phyloP scores from a whole-genome alignment of 345 rosid species.

The Rhizophora mangle region DNA sequence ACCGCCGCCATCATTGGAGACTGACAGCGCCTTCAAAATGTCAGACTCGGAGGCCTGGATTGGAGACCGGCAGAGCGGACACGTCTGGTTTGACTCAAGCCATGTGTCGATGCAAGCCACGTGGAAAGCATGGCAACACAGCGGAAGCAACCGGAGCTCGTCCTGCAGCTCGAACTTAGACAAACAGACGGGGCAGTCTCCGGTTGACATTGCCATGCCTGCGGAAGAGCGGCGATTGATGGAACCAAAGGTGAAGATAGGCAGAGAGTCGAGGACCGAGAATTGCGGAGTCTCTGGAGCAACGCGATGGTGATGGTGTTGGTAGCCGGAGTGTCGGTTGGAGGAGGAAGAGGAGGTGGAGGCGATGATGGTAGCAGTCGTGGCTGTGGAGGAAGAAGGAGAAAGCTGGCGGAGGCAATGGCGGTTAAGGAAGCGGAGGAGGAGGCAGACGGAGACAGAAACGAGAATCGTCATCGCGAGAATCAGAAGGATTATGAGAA shows the following conservation, averaged over 20 bases:
- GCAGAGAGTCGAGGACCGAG: constrained; percentile 62
- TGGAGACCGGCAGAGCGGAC: constrained; percentile 89
- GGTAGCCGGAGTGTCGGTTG: constrained; percentile 21
- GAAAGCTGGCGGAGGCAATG: constrained; percentile 43
- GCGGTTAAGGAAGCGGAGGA: constrained; percentile 72
- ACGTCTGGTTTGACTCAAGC: constrained; percentile 65
- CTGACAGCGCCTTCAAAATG: constrained; percentile 40
- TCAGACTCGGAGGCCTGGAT: constrained; percentile 67
- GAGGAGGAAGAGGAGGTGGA: constrained; percentile 17
- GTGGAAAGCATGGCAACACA: constrained; percentile 92
- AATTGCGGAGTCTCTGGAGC: constrained; percentile 42
- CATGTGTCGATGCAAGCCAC: constrained; percentile 76
- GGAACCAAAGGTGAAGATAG: constrained; percentile 70
- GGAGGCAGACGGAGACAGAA: constrained; percentile 64
- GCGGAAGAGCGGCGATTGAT: constrained; percentile 54
- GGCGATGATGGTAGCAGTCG: background rate
- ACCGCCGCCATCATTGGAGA: constrained; percentile 6
- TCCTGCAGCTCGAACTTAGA: constrained; percentile 68
- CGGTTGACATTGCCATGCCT: constrained; percentile 7
- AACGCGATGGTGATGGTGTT: constrained; percentile 29
- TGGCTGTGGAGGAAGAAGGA: constrained; percentile 19
- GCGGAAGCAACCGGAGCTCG: constrained; percentile 78
- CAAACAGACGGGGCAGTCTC: constrained; percentile 86
- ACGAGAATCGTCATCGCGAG: constrained; percentile 54
- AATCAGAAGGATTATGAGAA: constrained; percentile 51